phyloP scores from a whole-genome alignment of 2,329 filamentous ascomycete genomes.

The Aspergillus pseudotamarii region DNA sequence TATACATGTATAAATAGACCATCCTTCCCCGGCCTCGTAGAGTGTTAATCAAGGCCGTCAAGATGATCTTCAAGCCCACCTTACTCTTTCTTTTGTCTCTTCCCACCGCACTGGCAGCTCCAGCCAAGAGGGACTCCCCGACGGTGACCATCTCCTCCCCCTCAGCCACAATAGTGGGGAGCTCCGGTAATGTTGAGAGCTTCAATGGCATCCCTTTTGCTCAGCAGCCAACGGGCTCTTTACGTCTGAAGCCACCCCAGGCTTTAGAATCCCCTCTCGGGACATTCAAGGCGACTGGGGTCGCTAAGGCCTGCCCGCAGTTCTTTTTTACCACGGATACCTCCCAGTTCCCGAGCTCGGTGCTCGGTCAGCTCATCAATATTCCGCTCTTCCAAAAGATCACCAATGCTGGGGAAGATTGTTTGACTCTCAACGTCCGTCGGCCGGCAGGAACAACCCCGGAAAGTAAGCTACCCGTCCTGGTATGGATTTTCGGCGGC shows the following conservation, averaged over 20 bases:
- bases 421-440: conserved; percentile 63
- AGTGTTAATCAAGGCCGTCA: background rate
- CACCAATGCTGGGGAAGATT: conserved; percentile 64
- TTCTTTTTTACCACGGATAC: conserved; percentile 62
- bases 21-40: background rate
- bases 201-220: conserved; percentile 79
- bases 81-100: conserved; percentile 15
- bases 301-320: conserved; percentile 69
- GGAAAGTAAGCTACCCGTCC: conserved; percentile 62
- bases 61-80: conserved; percentile 9
- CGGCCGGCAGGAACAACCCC: conserved; percentile 60
- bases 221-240: conserved; percentile 64
- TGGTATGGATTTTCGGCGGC: conserved; percentile 73
- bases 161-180: conserved; percentile 54
- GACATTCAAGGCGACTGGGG: conserved; percentile 61
- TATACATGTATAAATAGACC: background rate
- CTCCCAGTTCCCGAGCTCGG: conserved; percentile 43
- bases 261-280: conserved; percentile 61
- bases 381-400: conserved; percentile 61
- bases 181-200: conserved; percentile 57
- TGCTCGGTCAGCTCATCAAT: conserved; percentile 56
- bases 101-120: conserved; percentile 19
- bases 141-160: conserved; percentile 57
- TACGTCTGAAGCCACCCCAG: conserved; percentile 71
- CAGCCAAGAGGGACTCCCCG: conserved; percentile 48